Percentiles rank a stretch among this genome's conserved stretches.
Evolutionary conservation across 352 stramenopile genomes (phyloP).

Genomic region (Pilasporangium apinafurcum): DNA sequence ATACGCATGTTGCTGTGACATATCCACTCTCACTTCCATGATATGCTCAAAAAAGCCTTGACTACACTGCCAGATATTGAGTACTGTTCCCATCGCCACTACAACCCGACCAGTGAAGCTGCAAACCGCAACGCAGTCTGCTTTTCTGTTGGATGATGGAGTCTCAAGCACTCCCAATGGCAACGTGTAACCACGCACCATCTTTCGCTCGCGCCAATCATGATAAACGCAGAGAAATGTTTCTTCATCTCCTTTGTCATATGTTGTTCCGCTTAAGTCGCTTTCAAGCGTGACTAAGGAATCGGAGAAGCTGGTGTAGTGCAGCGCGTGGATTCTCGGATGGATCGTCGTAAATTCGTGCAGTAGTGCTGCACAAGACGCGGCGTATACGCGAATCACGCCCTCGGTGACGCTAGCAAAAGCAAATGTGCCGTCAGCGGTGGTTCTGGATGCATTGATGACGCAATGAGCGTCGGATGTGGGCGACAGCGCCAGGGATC

Average conservation of each 20-base stretch:
- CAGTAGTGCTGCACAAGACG: constrained; percentile 63
- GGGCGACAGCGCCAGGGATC: constrained; percentile 36
- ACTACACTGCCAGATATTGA: constrained; percentile 86
- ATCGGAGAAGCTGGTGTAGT: constrained; percentile 85
- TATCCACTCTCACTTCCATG: constrained; percentile 83
- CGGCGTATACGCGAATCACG: constrained; percentile 77
- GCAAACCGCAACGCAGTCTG: constrained; percentile 71
- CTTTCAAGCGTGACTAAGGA: constrained; percentile 83
- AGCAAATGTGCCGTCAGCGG: constrained; percentile 66
- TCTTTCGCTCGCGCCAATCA: constrained; percentile 75
- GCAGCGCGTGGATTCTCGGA: constrained; percentile 51
- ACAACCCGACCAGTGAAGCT: constrained; percentile 78
- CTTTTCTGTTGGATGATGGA: constrained; percentile 41
- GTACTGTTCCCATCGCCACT: constrained; percentile 61
- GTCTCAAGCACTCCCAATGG: constrained; percentile 68
- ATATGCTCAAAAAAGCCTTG: constrained; percentile 85
- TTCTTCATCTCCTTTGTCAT: constrained; percentile 44
- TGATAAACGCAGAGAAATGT: constrained; percentile 86
- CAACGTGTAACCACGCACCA: constrained; percentile 79
- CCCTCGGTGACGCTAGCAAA: constrained; percentile 52
- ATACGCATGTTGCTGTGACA: constrained; percentile 62
- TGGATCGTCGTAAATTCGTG: constrained; percentile 83
- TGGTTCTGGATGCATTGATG: constrained; percentile 50
- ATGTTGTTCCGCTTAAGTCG: constrained; percentile 8
- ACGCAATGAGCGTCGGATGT: constrained; percentile 36